Evolutionary conservation across 2,329 filamentous ascomycete genomes (phyloP), one percentile per base, ranked within the genome.

Genomic region (Pseudocercospora musae): DNA sequence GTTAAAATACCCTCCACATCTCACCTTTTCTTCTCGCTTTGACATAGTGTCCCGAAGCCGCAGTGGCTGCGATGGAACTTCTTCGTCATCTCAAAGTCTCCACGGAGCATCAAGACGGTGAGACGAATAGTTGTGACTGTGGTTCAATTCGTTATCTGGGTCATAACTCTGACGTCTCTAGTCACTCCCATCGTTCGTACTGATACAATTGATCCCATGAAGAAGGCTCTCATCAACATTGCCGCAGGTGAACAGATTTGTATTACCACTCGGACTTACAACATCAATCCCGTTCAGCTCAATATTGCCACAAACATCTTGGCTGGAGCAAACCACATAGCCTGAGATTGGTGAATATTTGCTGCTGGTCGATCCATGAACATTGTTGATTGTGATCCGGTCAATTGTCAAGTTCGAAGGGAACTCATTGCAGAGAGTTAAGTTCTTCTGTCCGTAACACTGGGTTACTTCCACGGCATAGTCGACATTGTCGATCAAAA

Each of bases 391-490:
- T 4, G 78, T 75, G 52, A 88, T 76, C 63, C 87, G 80, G n/a
- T 78, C 78, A 65, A 87, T 85, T 10, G 80, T 84, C 62, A 87
- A 71, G 11, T 78, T 80, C 42, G 83, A 84, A 2, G 85, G 86
- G 68, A 77, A 84, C 72, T 84, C 68, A 48, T 83, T 80, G 75
- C 86, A 88, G n/a, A 87, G 78, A 2, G 85, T 87, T 54, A 83
- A 70, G 69, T 88, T 87, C 63, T 78, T 82, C 74, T 87, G 84
- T 8, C 85, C 85, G 63, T 88, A 87, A 77, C 86, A 88, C 71
- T 88, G 86, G 15, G 85, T 85, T 52, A 88, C 78, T 63, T 87
- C 84, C 66, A 89, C 85, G 1, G 84, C 84, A 69, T 85, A 87
- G 70, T 89, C 87, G 64, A 88, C 86, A 63, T 89, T 87, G 37